A percentile compares a stretch with the other conserved stretches of the same genome.
These are phyloP conservation scores for Cryptosporidium meleagridis DNA, from an alignment of 169 alveolate species.

Conservation along the genomic window DNA sequence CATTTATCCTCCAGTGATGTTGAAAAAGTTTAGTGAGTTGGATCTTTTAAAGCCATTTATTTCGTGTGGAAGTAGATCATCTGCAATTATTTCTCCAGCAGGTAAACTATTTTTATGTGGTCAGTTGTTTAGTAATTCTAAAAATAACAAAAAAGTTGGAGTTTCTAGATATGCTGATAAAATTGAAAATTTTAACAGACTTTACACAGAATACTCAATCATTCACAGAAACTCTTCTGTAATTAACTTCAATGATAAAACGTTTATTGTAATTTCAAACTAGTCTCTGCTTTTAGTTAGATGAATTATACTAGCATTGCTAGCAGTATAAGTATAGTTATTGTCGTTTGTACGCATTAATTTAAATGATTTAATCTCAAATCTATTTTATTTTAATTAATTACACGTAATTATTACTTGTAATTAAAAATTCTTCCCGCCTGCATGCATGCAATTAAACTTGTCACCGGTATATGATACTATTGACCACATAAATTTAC, in stretches of 20 bases:
- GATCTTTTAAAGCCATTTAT: conserved; percentile 43
- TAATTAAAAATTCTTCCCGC: background rate
- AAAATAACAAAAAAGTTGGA: conserved; percentile 19
- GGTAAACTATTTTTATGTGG: conserved; percentile 73
- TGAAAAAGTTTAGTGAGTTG: conserved; percentile 40
- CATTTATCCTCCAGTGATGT: conserved; percentile 35
- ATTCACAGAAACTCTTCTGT: conserved; percentile 39
- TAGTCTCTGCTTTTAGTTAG: background rate
- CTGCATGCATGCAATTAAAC: background rate
- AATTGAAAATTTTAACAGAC: background rate
- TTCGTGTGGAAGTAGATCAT: conserved; percentile 50
- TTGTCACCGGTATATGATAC: background rate
- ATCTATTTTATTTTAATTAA: background rate
- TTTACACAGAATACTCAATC: conserved; percentile 41
- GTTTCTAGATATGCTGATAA: conserved; percentile 59
- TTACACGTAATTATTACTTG: background rate
- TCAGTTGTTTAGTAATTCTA: conserved; percentile 3
- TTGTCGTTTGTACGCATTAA: background rate
- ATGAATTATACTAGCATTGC: background rate
- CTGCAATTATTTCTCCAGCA: conserved; percentile 60
- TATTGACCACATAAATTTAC: conserved; percentile 5
- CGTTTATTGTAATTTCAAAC: conserved; percentile 27
- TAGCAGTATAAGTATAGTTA: background rate
- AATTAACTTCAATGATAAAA: conserved; percentile 24
- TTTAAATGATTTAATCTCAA: background rate